These are phyloP conservation scores for Cucurbita maxima DNA, from an alignment of 306 rosid species.

Conservation along the genomic window DNA sequence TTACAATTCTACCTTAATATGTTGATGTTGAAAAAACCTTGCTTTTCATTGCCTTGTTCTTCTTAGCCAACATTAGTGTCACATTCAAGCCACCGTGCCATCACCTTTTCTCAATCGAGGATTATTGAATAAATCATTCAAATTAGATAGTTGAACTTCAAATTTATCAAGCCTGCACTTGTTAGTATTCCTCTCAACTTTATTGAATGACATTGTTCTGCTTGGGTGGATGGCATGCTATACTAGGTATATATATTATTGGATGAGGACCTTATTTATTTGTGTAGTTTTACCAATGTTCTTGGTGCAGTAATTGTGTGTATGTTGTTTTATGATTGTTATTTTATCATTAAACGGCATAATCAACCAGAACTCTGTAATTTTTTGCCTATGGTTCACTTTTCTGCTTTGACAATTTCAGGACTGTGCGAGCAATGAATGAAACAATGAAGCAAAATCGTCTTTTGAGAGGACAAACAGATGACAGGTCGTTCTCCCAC, in stretches of 20 bases:
- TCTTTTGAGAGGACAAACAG: constrained; percentile 51
- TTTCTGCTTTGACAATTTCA: constrained; percentile 9
- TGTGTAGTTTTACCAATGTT: neutral
- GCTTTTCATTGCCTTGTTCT: neutral
- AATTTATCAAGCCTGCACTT: neutral
- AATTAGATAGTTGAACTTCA: neutral
- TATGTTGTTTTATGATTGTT: neutral
- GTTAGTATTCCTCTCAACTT: neutral
- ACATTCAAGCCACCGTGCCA: neutral
- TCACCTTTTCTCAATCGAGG: neutral
- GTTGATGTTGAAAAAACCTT: neutral
- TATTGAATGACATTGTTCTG: neutral
- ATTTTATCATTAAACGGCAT: neutral
- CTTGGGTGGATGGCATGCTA: neutral
- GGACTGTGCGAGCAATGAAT: constrained; percentile 98
- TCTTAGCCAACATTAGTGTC: neutral
- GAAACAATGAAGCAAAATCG: constrained; percentile 98
- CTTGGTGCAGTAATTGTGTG: neutral
- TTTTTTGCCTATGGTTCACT: neutral
- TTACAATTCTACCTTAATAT: neutral
- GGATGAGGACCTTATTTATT: neutral
- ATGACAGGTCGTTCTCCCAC: constrained; percentile 38
- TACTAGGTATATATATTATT: neutral
- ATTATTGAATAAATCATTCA: neutral
- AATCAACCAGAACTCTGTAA: neutral